phyloP scores from a whole-genome alignment of 2,329 filamentous ascomycete genomes.

The Calonectria pseudoreteaudii region DNA sequence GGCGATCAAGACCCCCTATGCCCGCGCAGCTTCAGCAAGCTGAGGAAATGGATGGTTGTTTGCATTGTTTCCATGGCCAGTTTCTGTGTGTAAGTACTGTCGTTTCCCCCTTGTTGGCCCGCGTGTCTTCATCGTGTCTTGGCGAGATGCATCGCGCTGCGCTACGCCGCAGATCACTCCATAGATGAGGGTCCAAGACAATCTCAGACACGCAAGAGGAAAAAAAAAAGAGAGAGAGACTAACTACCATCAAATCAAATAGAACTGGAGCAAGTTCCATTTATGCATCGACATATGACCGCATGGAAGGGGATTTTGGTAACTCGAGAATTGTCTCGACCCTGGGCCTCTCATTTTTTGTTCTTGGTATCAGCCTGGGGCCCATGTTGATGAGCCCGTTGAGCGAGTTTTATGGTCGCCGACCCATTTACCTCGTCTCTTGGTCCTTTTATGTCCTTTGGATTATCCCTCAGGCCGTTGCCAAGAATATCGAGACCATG shows the following conservation, averaged over 20 bases:
- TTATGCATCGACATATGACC: conserved; percentile 84
- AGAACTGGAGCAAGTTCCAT: conserved; percentile 89
- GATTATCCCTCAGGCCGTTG: conserved; percentile 84
- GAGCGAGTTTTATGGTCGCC: conserved; percentile 84
- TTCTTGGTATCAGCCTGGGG: conserved; percentile 77
- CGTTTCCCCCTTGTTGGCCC: neutral
- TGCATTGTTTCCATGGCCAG: conserved; percentile 79
- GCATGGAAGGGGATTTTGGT: conserved; percentile 81
- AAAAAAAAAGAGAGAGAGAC: neutral
- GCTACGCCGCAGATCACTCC: neutral
- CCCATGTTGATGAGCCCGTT: conserved; percentile 73
- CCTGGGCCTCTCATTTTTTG: conserved; percentile 84
- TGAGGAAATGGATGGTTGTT: conserved; percentile 84
- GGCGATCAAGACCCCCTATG: conserved; percentile 78
- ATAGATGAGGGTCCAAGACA: conserved; percentile 6
- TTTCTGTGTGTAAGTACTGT: conserved; percentile 83
- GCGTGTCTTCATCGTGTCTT: conserved; percentile 9
- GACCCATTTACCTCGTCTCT: conserved; percentile 82
- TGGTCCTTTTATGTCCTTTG: conserved; percentile 83
- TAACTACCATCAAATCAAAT: conserved; percentile 8
- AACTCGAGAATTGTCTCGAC: conserved; percentile 79
- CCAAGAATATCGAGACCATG: conserved; percentile 85
- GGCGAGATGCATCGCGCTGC: neutral
- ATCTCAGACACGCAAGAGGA: neutral
- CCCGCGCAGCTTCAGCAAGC: conserved; percentile 74